These are phyloP conservation scores for Ambrosiella xylebori DNA, from an alignment of 2,329 filamentous ascomycete genomes.

Conservation along the genomic window DNA sequence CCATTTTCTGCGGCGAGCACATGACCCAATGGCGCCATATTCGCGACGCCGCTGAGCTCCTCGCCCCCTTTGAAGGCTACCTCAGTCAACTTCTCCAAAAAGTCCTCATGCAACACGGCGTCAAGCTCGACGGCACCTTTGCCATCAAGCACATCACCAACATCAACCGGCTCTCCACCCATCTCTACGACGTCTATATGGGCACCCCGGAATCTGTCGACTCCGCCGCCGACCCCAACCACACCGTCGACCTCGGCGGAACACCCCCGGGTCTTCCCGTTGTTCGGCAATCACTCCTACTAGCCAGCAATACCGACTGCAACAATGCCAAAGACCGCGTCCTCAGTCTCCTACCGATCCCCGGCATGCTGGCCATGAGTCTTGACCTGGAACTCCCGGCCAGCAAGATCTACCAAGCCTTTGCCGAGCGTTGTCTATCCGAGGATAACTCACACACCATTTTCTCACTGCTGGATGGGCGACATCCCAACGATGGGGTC, in stretches of 20 bases:
- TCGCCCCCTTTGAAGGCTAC: constrained; percentile 8
- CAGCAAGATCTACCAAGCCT: constrained; percentile 5
- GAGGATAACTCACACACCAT: constrained; percentile 9
- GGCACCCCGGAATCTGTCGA: constrained; percentile 1
- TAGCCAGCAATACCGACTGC: constrained; percentile 8
- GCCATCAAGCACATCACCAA: constrained; percentile 7
- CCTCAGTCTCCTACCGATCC: constrained; percentile 7
- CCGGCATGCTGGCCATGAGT: constrained; percentile 5
- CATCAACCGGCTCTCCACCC: constrained; percentile 3
- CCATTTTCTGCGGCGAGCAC: constrained; percentile 10
- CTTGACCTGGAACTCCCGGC: constrained; percentile 2
- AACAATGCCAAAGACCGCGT: constrained; percentile 7
- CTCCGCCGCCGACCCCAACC: constrained; percentile 1
- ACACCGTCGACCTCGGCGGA: background rate
- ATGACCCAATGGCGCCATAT: constrained; percentile 12
- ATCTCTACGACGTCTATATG: constrained; percentile 2
- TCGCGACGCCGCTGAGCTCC: constrained; percentile 10
- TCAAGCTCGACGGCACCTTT: constrained; percentile 10
- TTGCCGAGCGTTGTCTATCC: constrained; percentile 9
- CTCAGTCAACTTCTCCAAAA: constrained; percentile 8
- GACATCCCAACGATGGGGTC: constrained; percentile 4
- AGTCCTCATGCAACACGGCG: constrained; percentile 10
- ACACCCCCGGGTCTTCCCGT: constrained; percentile 1
- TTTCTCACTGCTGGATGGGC: constrained; percentile 9
- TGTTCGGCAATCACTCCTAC: constrained; percentile 2